Evolutionary conservation across 305 asterid species (phyloP), one percentile per base, ranked within the genome.

Genomic region (Coffea humblotiana): DNA sequence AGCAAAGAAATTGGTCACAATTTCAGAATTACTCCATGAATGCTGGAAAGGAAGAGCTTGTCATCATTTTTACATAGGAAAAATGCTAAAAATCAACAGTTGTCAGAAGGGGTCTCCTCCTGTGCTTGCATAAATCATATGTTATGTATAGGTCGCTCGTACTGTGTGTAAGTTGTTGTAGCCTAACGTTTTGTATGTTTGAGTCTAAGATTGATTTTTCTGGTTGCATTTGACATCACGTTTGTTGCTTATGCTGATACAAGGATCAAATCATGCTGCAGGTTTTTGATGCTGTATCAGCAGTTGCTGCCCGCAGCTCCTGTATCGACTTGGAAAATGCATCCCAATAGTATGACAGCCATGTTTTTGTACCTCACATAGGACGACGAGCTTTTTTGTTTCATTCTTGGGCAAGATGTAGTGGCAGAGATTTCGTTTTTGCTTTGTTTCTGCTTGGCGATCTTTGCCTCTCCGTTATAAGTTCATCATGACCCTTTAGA

Each of bases 341-440:
- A 23, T 71, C 27, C 71, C 66, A 49, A 19, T 61, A 9, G 75
- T 45, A 73, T 35, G 73, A 72, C 75, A 71, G 70, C 83, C n/a
- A 14, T 48, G 81, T 77, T 72, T 32, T 78, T 49, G 71, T 78
- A 72, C 72, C 49, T 63, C 68, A 27, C 2, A 11, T 80, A 32
- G 52, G 75, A 84, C 72, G 21, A 10, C 72, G 21, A 10, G 23
- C 47, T 51, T 29, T 29, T 58, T 63, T 29, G 74, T 72, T 82
- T 65, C 61, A 2, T 87, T 68, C 12, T 43, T 40, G 81, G 83
- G 75, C 71, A 71, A 77, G 86, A 69, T 81, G 85, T 81, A 84
- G 86, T 52, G 70, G 89, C 90, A 88, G 87, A 74, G 47, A 81
- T 74, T 77, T 48, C 35, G 19, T 84, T 88, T 87, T 87, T 85